Conservation (phyloP, 2,329 filamentous ascomycete species). For the Capronia epimyces region DNA sequence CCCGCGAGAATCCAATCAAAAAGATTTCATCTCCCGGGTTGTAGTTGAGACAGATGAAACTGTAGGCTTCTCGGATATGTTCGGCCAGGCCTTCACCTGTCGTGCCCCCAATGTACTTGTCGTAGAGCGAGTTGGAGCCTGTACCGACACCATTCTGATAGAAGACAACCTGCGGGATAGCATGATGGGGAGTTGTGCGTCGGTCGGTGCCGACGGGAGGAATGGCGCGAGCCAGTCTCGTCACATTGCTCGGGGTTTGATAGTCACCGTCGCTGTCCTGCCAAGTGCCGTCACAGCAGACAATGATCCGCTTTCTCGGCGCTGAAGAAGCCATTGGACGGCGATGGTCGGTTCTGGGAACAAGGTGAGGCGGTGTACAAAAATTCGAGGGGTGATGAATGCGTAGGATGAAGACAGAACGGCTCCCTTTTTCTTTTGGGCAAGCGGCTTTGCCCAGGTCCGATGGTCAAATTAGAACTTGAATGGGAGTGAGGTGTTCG, state of each 20-base stretch:
- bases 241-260: constrained; percentile 33
- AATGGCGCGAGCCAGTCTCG: constrained; percentile 32
- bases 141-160: constrained; percentile 35
- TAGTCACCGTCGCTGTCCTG: constrained; percentile 32
- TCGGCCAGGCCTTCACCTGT: constrained; percentile 28
- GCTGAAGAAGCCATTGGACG: constrained; percentile 6
- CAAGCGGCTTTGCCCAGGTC: too few relatives aligned
- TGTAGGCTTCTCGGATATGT: constrained; percentile 30
- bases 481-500: too few relatives aligned
- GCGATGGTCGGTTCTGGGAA: not conserved
- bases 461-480: too few relatives aligned
- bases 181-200: constrained; percentile 14
- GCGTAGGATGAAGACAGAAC: too few relatives aligned
- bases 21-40: constrained; percentile 36
- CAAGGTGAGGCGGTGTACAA: not conserved
- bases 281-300: constrained; percentile 36
- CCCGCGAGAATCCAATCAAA: constrained; percentile 36
- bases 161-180: constrained; percentile 33
- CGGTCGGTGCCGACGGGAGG: constrained; percentile 29
- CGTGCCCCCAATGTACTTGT: constrained; percentile 30
- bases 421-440: too few relatives aligned
- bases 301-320: constrained; percentile 31
- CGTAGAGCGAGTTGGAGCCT: constrained; percentile 26
- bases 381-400: too few relatives aligned
- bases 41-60: constrained; percentile 35